phyloP scores from a whole-genome alignment of 2,329 filamentous ascomycete genomes.

The Chrysosphaeria jannelii region DNA sequence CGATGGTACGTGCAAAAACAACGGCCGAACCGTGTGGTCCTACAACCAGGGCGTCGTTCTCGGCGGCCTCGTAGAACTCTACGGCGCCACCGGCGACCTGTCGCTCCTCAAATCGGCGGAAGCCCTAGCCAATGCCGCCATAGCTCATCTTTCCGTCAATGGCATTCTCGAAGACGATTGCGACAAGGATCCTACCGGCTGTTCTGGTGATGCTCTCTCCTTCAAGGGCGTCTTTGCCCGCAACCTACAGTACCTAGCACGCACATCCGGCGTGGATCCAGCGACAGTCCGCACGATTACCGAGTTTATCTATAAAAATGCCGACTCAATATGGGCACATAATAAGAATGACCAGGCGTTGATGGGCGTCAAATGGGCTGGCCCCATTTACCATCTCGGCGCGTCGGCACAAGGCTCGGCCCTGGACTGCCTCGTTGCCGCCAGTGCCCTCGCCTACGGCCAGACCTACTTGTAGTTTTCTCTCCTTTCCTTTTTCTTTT shows the following conservation, averaged over 20 bases:
- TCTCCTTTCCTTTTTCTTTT: neutral
- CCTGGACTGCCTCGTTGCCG: slow-evolving; percentile 35
- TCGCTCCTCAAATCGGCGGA: slow-evolving; percentile 12
- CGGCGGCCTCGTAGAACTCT: slow-evolving; percentile 19
- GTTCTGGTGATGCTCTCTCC: slow-evolving; percentile 12
- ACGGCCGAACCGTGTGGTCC: slow-evolving; percentile 15
- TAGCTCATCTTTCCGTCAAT: slow-evolving; percentile 12
- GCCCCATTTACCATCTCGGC: too few species aligned
- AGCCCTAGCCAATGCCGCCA: slow-evolving; percentile 20
- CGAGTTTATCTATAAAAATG: slow-evolving; percentile 27
- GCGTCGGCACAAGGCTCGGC: slow-evolving; percentile 33
- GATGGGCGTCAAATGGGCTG: too few species aligned
- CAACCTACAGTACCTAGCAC: slow-evolving; percentile 24
- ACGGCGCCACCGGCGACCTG: slow-evolving; percentile 9
- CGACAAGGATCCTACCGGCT: slow-evolving; percentile 13
- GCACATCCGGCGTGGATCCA: slow-evolving; percentile 2
- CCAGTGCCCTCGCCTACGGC: slow-evolving; percentile 7
- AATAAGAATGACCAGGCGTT: too few species aligned
- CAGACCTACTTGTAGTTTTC: too few species aligned
- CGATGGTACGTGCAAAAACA: slow-evolving; percentile 16
- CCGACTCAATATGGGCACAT: slow-evolving; percentile 36
- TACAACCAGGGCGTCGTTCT: slow-evolving; percentile 27
- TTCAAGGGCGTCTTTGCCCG: slow-evolving; percentile 36
- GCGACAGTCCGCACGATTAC: slow-evolving; percentile 8
- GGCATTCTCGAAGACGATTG: slow-evolving; percentile 21